Evolutionary conservation across 305 asterid genomes (phyloP).

Genomic region (Rubia balearica): DNA sequence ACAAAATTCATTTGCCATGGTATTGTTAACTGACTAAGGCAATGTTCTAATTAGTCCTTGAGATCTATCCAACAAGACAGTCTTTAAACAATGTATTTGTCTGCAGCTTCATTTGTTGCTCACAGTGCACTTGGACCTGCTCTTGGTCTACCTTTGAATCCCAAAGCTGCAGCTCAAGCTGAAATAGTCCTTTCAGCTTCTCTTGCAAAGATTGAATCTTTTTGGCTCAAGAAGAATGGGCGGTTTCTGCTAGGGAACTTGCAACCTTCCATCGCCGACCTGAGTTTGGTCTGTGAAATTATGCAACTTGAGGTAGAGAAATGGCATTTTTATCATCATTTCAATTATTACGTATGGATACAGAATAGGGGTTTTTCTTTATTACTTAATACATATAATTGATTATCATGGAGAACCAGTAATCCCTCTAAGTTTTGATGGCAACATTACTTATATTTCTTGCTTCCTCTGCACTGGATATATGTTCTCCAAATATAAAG

Average conservation of each 20-base stretch:
- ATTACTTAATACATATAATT: not conserved
- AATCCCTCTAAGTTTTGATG: not conserved
- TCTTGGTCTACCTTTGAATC: conserved; percentile 46
- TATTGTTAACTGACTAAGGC: not conserved
- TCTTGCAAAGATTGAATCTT: conserved; percentile 49
- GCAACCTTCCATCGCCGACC: conserved; percentile 79
- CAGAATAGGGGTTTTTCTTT: not conserved
- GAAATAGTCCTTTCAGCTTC: conserved; percentile 46
- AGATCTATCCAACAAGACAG: not conserved
- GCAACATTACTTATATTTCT: not conserved
- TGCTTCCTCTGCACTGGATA: not conserved
- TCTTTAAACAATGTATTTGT: not conserved
- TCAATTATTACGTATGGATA: not conserved
- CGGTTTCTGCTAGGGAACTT: conserved; percentile 55
- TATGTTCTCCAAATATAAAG: not conserved
- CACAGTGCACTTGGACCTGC: conserved; percentile 34
- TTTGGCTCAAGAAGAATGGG: conserved; percentile 61
- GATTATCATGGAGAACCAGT: not conserved
- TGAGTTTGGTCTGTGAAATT: conserved; percentile 68
- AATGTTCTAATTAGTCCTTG: not conserved
- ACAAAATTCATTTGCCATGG: not conserved
- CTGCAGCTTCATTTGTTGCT: conserved; percentile 40
- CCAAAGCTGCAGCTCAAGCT: conserved; percentile 58
- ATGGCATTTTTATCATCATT: not conserved
- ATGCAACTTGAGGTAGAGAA: conserved; percentile 64